These are phyloP conservation scores for Cyamopsis tetragonoloba DNA, from an alignment of 306 rosid genomes.

Conservation along the genomic window DNA sequence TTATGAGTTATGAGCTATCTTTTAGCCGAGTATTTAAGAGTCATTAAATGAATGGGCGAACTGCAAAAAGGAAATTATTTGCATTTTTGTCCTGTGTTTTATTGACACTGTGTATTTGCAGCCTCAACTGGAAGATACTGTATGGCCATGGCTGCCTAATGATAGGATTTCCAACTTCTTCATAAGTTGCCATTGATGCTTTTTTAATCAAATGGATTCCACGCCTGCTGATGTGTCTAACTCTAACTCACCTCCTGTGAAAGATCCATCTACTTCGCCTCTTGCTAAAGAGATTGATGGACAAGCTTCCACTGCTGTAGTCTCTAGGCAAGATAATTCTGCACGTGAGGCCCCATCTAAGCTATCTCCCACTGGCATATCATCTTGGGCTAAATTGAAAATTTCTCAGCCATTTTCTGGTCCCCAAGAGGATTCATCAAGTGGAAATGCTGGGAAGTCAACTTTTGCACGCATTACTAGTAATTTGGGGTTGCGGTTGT, in stretches of 20 bases:
- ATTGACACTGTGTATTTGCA: constrained; percentile 23
- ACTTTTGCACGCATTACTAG: constrained; percentile 83
- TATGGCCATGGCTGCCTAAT: constrained; percentile 28
- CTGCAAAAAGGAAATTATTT: neutral
- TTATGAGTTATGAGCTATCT: neutral
- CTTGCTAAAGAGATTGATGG: constrained; percentile 32
- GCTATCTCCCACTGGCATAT: constrained; percentile 54
- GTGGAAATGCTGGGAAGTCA: constrained; percentile 72
- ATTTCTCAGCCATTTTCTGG: constrained; percentile 64
- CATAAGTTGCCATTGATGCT: constrained; percentile 23
- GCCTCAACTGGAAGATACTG: constrained; percentile 29
- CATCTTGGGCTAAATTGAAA: constrained; percentile 92
- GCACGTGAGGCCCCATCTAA: constrained; percentile 43
- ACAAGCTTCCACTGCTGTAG: constrained; percentile 40
- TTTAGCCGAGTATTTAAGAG: neutral
- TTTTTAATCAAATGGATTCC: constrained; percentile 58
- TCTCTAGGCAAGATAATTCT: constrained; percentile 43
- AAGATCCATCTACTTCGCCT: constrained; percentile 37
- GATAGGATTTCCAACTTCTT: constrained; percentile 30
- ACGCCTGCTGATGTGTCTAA: constrained; percentile 45
- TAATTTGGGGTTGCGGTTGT: constrained; percentile 74
- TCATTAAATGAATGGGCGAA: neutral
- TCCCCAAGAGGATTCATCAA: constrained; percentile 57
- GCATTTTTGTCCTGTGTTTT: constrained; percentile 1
- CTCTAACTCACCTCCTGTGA: constrained; percentile 35